These are phyloP conservation scores for Medicago arabica DNA, from an alignment of 306 rosid species.

Conservation along the genomic window DNA sequence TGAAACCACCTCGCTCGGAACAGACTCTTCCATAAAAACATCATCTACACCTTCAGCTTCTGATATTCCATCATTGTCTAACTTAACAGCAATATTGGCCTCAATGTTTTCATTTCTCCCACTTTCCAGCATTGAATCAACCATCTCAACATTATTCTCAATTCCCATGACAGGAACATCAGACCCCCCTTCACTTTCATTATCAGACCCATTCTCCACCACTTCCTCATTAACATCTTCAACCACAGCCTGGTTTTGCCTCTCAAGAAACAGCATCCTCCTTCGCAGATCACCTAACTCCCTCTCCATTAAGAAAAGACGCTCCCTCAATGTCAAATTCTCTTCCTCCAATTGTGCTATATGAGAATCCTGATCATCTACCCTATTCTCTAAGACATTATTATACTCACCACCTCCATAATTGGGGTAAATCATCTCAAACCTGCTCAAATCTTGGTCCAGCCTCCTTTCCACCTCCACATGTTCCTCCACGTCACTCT, in stretches of 20 bases:
- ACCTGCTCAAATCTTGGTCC: conserved; percentile 93
- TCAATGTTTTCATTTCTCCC: conserved; percentile 43
- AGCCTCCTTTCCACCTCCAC: conserved; percentile 91
- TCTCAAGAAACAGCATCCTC: conserved; percentile 68
- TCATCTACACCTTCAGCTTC: conserved; percentile 53
- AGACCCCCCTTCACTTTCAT: conserved; percentile 60
- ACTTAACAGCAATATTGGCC: conserved; percentile 30
- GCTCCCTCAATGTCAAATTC: conserved; percentile 89
- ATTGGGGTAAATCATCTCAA: conserved; percentile 88
- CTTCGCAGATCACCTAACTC: conserved; percentile 79
- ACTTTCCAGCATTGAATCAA: conserved; percentile 48
- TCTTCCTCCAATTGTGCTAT: conserved; percentile 94
- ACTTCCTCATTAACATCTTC: conserved; percentile 70
- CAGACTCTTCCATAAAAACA: conserved; percentile 55
- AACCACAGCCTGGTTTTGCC: conserved; percentile 48
- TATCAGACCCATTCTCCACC: conserved; percentile 59
- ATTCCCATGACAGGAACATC: conserved; percentile 53
- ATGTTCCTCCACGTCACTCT: conserved; percentile 88
- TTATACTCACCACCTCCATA: conserved; percentile 80
- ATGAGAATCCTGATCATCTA: conserved; percentile 95
- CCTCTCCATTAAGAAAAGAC: conserved; percentile 85
- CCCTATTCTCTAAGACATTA: conserved; percentile 78
- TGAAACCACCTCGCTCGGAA: conserved; percentile 34
- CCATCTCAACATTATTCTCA: conserved; percentile 55
- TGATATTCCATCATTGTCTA: conserved; percentile 36